These are phyloP conservation scores for Arachis monticola DNA, from an alignment of 331 rosid genomes.

Conservation along the genomic window DNA sequence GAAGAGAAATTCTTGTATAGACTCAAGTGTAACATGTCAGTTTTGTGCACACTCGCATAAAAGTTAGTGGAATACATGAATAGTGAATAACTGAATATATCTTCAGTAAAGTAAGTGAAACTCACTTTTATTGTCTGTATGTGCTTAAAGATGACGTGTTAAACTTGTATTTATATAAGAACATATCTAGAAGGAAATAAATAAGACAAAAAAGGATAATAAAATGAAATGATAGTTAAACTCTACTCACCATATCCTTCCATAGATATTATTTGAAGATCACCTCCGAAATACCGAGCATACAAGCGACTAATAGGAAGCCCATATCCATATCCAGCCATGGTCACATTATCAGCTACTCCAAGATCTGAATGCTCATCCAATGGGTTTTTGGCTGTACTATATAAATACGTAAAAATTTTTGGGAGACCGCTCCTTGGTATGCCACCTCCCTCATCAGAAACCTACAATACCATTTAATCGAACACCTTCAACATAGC, in stretches of 20 bases:
- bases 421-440: constrained; percentile 82
- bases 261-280: constrained; percentile 93
- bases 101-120: too few relatives aligned
- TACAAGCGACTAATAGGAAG: constrained; percentile 91
- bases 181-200: not conserved
- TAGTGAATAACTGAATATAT: too few relatives aligned
- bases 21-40: too few relatives aligned
- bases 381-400: constrained; percentile 87
- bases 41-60: too few relatives aligned
- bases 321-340: constrained; percentile 99
- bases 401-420: constrained; percentile 93
- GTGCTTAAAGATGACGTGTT: too few relatives aligned
- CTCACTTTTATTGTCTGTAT: too few relatives aligned
- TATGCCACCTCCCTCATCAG: constrained; percentile 98
- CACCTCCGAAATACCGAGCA: constrained; percentile 94
- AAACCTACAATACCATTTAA: constrained; percentile 58
- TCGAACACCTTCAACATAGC: constrained; percentile 34
- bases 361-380: constrained; percentile 76
- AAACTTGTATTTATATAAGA: too few relatives aligned
- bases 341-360: constrained; percentile 63
- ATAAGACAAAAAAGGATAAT: not conserved
- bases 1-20: too few relatives aligned
- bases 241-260: constrained; percentile 91
- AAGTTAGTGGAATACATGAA: too few relatives aligned
- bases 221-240: not conserved